phyloP scores from a whole-genome alignment of 2,329 filamentous ascomycete genomes.

The Colletotrichum paranaense region DNA sequence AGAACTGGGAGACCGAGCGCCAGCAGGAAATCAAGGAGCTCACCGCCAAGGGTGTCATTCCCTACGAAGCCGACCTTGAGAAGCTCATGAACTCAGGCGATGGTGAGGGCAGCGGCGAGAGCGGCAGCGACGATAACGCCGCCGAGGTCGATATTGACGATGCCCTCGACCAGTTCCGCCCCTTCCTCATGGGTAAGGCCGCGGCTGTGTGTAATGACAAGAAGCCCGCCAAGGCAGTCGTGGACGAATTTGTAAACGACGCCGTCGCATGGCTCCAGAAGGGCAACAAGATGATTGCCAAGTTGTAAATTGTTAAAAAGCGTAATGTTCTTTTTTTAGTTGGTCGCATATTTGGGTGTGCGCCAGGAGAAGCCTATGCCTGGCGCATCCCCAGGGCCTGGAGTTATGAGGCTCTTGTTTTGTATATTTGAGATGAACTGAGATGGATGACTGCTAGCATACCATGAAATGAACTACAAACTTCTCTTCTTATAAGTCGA shows the following conservation, averaged over 20 bases:
- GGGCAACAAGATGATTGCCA: constrained; percentile 76
- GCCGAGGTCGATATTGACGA: constrained; percentile 81
- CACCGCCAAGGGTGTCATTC: constrained; percentile 88
- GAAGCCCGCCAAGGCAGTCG: constrained; percentile 89
- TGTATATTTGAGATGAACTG: constrained; percentile 28
- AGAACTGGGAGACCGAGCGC: constrained; percentile 96
- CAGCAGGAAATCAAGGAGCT: constrained; percentile 91
- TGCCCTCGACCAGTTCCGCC: constrained; percentile 88
- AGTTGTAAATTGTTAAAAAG: constrained; percentile 65
- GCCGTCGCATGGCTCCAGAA: constrained; percentile 78
- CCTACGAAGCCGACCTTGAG: constrained; percentile 95
- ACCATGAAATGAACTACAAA: constrained; percentile 8
- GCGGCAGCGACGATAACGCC: constrained; percentile 75
- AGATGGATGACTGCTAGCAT: constrained; percentile 25
- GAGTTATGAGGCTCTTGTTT: constrained; percentile 28
- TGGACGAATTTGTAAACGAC: constrained; percentile 92
- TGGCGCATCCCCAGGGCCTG: constrained; percentile 13
- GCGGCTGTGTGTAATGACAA: constrained; percentile 93
- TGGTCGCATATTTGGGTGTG: constrained; percentile 18
- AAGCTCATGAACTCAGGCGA: constrained; percentile 72
- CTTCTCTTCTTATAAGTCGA: too few relatives aligned
- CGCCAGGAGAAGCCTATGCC: not conserved
- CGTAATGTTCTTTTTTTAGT: constrained; percentile 35
- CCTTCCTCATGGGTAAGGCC: constrained; percentile 96
- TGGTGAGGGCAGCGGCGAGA: constrained; percentile 68